Percentiles rank a stretch among this genome's conserved stretches.
Conservation (phyloP, 2,329 filamentous ascomycete genomes). For the Lomentospora prolificans region DNA sequence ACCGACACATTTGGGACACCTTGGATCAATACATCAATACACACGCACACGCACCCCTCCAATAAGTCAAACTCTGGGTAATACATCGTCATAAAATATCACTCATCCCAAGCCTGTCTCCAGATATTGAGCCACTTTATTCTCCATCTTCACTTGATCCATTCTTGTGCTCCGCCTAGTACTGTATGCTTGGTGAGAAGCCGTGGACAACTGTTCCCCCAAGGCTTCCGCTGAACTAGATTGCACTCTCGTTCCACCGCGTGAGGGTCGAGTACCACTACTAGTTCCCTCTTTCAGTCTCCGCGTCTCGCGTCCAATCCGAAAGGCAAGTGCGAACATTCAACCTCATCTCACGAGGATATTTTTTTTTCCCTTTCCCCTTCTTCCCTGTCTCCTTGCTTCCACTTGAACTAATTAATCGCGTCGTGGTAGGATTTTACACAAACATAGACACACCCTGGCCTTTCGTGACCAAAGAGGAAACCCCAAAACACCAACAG, state of each 20-base stretch:
- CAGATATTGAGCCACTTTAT: neutral
- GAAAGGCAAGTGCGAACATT: constrained; percentile 2
- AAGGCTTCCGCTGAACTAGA: neutral
- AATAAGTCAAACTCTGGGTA: neutral
- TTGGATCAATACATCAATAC: neutral
- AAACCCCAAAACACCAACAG: too few species aligned
- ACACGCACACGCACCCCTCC: neutral
- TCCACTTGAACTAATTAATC: too few species aligned
- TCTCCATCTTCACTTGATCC: neutral
- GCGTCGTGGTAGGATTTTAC: too few species aligned
- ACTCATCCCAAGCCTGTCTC: constrained; percentile 3
- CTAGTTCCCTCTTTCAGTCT: neutral
- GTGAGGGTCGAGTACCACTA: too few species aligned
- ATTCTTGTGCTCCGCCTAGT: neutral
- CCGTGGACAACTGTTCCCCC: neutral
- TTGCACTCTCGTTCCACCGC: neutral
- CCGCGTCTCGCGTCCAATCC: neutral
- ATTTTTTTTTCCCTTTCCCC: neutral
- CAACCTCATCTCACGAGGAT: neutral
- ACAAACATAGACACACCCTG: too few species aligned
- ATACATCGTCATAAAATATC: neutral
- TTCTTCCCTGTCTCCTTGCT: neutral
- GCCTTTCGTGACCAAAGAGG: too few species aligned
- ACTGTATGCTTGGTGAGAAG: neutral
- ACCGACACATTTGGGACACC: neutral